Percentiles rank a stretch among this genome's conserved stretches.
Conservation (phyloP, 1,139 yeast genomes). For the Nakaseomyces sp. region DNA sequence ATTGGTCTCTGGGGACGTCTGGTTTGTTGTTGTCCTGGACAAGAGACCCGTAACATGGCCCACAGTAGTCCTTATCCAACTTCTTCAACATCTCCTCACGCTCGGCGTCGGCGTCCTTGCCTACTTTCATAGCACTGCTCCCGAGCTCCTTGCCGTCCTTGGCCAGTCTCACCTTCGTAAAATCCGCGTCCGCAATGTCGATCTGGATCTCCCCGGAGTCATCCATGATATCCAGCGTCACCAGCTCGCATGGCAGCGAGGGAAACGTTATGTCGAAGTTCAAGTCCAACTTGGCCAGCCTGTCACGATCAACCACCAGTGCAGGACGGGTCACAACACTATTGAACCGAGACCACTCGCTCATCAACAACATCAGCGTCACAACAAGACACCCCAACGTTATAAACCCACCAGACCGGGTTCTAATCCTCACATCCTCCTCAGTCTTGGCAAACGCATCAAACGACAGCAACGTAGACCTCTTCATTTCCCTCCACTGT, state of each 20-base stretch:
- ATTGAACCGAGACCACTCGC: constrained; percentile 71
- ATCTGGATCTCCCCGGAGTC: constrained; percentile 75
- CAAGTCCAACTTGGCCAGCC: constrained; percentile 67
- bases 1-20: constrained; percentile 27
- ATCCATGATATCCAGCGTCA: constrained; percentile 65
- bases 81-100: constrained; percentile 18
- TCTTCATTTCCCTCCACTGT: constrained; percentile 11
- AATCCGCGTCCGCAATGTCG: constrained; percentile 63
- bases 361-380: constrained; percentile 53
- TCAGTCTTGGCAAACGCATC: constrained; percentile 94
- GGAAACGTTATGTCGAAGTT: constrained; percentile 78
- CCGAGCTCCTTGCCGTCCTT: constrained; percentile 20
- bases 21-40: constrained; percentile 51
- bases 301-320: constrained; percentile 78
- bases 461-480: constrained; percentile 17
- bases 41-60: constrained; percentile 82
- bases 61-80: constrained; percentile 47
- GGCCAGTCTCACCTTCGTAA: constrained; percentile 56
- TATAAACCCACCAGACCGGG: constrained; percentile 83
- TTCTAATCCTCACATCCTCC: constrained; percentile 83
- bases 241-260: constrained; percentile 66
- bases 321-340: constrained; percentile 65
- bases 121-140: constrained; percentile 32
- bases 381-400: constrained; percentile 62
- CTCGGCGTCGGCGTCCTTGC: constrained; percentile 24